Conservation (phyloP, 148 eudicot genomes). For the Vaccinium darrowii region DNA sequence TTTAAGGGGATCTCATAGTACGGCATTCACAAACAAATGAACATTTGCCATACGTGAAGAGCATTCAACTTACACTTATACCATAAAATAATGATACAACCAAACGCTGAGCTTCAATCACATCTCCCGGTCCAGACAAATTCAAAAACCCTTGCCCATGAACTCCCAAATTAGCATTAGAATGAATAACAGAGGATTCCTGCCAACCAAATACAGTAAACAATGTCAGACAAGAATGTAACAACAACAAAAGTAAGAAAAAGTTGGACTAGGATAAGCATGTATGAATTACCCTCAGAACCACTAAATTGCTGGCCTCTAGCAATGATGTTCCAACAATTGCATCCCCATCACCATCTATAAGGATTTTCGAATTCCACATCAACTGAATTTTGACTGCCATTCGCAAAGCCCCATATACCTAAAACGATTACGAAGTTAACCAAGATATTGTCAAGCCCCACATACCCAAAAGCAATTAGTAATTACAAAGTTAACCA, state of each 20-base stretch:
- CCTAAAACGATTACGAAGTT: slow-evolving; percentile 36
- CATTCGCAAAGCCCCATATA: slow-evolving; percentile 94
- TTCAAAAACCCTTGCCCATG: slow-evolving; percentile 96
- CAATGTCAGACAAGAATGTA: not conserved
- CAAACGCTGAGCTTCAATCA: slow-evolving; percentile 93
- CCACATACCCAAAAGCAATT: slow-evolving; percentile 63
- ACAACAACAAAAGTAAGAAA: not conserved
- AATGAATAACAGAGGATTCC: slow-evolving; percentile 84
- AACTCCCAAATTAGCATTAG: slow-evolving; percentile 87
- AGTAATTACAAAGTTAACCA: slow-evolving; percentile 6
- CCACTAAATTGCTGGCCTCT: slow-evolving; percentile 92
- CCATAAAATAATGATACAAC: slow-evolving; percentile 81
- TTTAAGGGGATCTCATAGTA: not conserved
- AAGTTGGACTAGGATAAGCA: not conserved
- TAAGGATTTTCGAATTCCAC: slow-evolving; percentile 81
- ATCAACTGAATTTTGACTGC: slow-evolving; percentile 92
- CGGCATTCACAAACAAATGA: not conserved
- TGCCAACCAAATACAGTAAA: slow-evolving; percentile 27
- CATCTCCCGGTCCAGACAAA: slow-evolving; percentile 87
- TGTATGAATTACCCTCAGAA: slow-evolving; percentile 64
- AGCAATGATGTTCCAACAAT: slow-evolving; percentile 84
- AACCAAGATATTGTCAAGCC: slow-evolving; percentile 26
- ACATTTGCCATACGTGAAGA: not conserved
- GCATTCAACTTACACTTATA: slow-evolving; percentile 56
- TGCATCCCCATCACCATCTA: slow-evolving; percentile 69